Percentiles rank a stretch among this genome's conserved stretches.
Evolutionary conservation across 2,329 filamentous ascomycete genomes (phyloP).

Genomic region (Simplicillium sp.): DNA sequence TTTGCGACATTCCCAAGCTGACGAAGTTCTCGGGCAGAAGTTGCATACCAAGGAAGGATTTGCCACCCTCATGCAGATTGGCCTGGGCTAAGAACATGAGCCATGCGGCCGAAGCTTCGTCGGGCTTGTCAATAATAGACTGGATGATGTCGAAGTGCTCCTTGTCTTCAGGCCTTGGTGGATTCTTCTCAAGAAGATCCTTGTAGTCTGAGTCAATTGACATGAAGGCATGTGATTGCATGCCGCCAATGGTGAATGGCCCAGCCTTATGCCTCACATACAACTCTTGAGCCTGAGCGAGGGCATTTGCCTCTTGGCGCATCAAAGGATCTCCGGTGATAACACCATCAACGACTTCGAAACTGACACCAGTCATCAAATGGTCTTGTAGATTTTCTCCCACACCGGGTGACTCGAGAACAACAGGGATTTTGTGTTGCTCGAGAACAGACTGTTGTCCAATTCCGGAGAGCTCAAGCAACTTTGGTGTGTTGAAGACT

Average conservation of each 20-base stretch:
- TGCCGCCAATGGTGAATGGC: conserved; percentile 8
- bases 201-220: conserved; percentile 5
- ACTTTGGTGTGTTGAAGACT: conserved; percentile 28
- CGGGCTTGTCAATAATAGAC: conserved; percentile 9
- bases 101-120: conserved; percentile 10
- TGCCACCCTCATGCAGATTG: conserved; percentile 12
- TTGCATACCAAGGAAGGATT: not conserved
- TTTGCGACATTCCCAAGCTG: conserved; percentile 44
- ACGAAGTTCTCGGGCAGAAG: conserved; percentile 26
- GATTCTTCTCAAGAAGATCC: conserved; percentile 4
- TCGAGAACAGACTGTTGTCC: conserved; percentile 23
- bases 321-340: conserved; percentile 13
- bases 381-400: conserved; percentile 30
- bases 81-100: conserved; percentile 14
- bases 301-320: conserved; percentile 3
- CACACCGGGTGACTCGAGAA: conserved; percentile 24
- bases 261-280: conserved; percentile 12
- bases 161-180: not conserved
- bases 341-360: conserved; percentile 12
- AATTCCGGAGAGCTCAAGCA: conserved; percentile 33
- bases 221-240: conserved; percentile 15
- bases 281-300: conserved; percentile 3
- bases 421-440: conserved; percentile 17
- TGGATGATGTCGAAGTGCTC: conserved; percentile 9
- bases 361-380: conserved; percentile 10